phyloP scores from a whole-genome alignment of 2,329 filamentous ascomycete genomes.

The Nothomitra cinnamomea region DNA sequence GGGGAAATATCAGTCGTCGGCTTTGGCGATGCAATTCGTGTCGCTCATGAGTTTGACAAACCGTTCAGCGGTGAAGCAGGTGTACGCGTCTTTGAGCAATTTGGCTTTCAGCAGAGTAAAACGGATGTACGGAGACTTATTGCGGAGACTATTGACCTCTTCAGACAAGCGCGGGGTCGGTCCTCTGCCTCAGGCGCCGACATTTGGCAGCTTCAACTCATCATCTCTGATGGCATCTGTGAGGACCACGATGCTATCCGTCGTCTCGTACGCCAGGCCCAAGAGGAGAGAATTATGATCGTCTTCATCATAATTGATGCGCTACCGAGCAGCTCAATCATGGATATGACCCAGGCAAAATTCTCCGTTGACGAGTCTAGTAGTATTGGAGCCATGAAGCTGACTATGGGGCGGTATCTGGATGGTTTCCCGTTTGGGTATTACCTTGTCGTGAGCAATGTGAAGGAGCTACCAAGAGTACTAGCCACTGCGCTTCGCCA shows the following conservation, averaged over 20 bases:
- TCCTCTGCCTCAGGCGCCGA: conserved; percentile 38
- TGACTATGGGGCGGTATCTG: conserved; percentile 79
- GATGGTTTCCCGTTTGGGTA: conserved; percentile 95
- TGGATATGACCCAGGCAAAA: conserved; percentile 75
- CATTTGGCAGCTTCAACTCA: conserved; percentile 86
- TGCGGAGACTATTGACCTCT: conserved; percentile 59
- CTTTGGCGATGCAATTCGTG: conserved; percentile 69
- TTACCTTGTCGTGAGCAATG: conserved; percentile 84
- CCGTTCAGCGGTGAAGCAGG: conserved; percentile 71
- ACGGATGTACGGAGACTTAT: conserved; percentile 76
- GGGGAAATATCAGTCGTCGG: conserved; percentile 85
- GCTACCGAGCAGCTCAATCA: conserved; percentile 35
- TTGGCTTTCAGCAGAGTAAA: conserved; percentile 68
- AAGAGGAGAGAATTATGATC: conserved; percentile 91
- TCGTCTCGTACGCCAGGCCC: conserved; percentile 66
- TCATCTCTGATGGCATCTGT: conserved; percentile 87
- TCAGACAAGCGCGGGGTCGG: conserved; percentile 56
- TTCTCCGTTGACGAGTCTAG: conserved; percentile 48
- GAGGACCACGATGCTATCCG: conserved; percentile 76
- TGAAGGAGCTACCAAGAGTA: conserved; percentile 78
- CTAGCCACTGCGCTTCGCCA: conserved; percentile 78
- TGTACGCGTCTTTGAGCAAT: conserved; percentile 66
- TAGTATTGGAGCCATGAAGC: conserved; percentile 34
- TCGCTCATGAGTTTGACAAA: conserved; percentile 71
- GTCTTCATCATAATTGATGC: conserved; percentile 92